Percentiles rank a stretch among this genome's conserved stretches.
phyloP scores from a whole-genome alignment of 257 asterid species.

The Solanum commersonii region DNA sequence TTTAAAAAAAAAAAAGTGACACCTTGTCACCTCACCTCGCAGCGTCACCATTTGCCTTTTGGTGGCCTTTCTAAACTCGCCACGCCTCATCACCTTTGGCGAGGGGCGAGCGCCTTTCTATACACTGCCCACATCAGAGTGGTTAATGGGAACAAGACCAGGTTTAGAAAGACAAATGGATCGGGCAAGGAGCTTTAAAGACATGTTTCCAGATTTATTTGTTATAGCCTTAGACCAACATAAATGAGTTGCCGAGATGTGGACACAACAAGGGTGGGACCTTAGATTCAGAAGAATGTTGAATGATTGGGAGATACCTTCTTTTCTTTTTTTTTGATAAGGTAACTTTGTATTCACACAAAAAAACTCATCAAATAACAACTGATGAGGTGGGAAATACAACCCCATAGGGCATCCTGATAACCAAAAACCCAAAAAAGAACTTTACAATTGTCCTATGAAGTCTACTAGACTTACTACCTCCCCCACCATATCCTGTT shows the following conservation, averaged over 20 bases:
- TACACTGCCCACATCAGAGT: not conserved
- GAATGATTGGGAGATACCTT: not conserved
- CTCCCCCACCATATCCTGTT: no score
- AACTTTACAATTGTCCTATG: no score
- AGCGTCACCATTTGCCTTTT: not conserved
- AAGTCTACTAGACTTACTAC: no score
- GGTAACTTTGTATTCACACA: no score
- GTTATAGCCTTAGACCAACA: not conserved
- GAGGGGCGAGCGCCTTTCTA: not conserved
- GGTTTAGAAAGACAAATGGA: not conserved
- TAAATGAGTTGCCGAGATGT: not conserved
- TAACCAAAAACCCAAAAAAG: no score
- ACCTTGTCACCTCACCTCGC: not conserved
- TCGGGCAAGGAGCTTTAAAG: not conserved
- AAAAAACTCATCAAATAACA: no score
- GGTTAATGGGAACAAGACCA: not conserved
- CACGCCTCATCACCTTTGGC: not conserved
- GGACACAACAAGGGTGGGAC: not conserved
- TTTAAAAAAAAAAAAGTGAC: not conserved
- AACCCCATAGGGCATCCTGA: no score
- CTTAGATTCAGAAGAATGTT: not conserved
- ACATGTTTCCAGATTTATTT: not conserved
- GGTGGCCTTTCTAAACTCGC: not conserved
- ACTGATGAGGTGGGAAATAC: no score
- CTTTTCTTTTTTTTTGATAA: no score